A percentile compares a stretch with the other conserved stretches of the same genome.
phyloP scores from a whole-genome alignment of 495 filamentous ascomycete genomes.

The Talaromyces liani region DNA sequence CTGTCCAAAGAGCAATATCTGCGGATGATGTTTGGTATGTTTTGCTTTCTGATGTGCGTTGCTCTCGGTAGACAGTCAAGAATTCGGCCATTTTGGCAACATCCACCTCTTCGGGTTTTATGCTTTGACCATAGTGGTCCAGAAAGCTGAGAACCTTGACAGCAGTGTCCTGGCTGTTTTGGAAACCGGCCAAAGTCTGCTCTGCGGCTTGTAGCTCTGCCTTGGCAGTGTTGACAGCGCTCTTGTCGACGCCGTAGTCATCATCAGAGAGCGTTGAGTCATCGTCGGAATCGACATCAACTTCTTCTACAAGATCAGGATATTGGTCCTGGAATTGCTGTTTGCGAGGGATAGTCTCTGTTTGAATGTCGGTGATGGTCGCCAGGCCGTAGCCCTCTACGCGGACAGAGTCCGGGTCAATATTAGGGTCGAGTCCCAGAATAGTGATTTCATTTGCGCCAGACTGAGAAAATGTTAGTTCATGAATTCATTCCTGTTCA shows the following conservation, averaged over 20 bases:
- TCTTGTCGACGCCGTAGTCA: slow-evolving; percentile 15
- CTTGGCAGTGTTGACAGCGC: slow-evolving; percentile 11
- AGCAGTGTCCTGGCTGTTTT: slow-evolving; percentile 9
- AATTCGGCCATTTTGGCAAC: slow-evolving; percentile 15
- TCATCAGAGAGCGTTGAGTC: slow-evolving; percentile 18
- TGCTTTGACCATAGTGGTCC: slow-evolving; percentile 14
- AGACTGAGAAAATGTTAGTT: slow-evolving; percentile 28
- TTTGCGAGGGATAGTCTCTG: slow-evolving; percentile 53
- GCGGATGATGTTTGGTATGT: slow-evolving; percentile 7
- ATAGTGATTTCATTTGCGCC: slow-evolving; percentile 60
- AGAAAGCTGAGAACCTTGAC: slow-evolving; percentile 13
- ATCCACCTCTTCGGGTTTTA: slow-evolving; percentile 10
- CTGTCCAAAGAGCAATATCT: slow-evolving; percentile 8
- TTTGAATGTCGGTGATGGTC: slow-evolving; percentile 58
- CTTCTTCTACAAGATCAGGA: slow-evolving; percentile 36
- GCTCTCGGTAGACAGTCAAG: slow-evolving; percentile 13
- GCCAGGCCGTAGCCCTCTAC: slow-evolving; percentile 56
- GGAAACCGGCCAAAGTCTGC: slow-evolving; percentile 15
- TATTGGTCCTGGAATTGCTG: slow-evolving; percentile 52
- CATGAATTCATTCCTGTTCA: background rate
- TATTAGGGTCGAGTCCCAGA: slow-evolving; percentile 54
- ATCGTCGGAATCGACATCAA: slow-evolving; percentile 18
- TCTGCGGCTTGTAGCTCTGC: slow-evolving; percentile 8
- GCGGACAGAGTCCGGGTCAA: slow-evolving; percentile 61
- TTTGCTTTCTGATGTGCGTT: slow-evolving; percentile 7